phyloP scores from a whole-genome alignment of 2,329 filamentous ascomycete genomes.

The Periglandula ipomoeae region DNA sequence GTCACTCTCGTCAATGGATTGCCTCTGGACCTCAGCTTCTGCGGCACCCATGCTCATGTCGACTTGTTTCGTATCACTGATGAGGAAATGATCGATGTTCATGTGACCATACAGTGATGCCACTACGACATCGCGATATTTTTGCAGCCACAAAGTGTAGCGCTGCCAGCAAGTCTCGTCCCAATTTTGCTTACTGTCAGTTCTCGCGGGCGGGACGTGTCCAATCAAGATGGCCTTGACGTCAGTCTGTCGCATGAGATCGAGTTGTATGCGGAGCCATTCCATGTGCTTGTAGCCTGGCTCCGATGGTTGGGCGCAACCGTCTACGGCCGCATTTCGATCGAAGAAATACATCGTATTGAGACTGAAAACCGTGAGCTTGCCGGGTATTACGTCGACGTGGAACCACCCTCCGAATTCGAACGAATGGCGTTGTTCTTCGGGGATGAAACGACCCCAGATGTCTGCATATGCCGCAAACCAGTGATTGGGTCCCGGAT shows the following conservation, averaged over 20 bases:
- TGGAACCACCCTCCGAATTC: constrained; percentile 91
- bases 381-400: constrained; percentile 79
- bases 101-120: constrained; percentile 83
- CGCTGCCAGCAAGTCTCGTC: constrained; percentile 98
- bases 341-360: constrained; percentile 97
- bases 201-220: constrained; percentile 86
- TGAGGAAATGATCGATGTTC: constrained; percentile 96
- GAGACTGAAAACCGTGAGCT: constrained; percentile 82
- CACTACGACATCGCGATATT: constrained; percentile 84
- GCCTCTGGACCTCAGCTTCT: not conserved
- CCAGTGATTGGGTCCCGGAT: constrained; percentile 78
- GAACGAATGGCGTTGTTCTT: constrained; percentile 85
- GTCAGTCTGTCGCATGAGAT: constrained; percentile 69
- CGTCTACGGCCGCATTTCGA: constrained; percentile 87
- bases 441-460: constrained; percentile 82
- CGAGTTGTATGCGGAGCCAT: constrained; percentile 84
- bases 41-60: constrained; percentile 42
- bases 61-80: constrained; percentile 77
- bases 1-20: constrained; percentile 33
- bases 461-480: constrained; percentile 67
- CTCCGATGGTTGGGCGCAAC: constrained; percentile 68
- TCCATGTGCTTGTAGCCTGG: constrained; percentile 93
- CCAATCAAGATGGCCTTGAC: constrained; percentile 95
- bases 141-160: constrained; percentile 81
- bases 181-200: constrained; percentile 78